phyloP scores from a whole-genome alignment of 805 yeast genomes.

The Candida nitratophila region DNA sequence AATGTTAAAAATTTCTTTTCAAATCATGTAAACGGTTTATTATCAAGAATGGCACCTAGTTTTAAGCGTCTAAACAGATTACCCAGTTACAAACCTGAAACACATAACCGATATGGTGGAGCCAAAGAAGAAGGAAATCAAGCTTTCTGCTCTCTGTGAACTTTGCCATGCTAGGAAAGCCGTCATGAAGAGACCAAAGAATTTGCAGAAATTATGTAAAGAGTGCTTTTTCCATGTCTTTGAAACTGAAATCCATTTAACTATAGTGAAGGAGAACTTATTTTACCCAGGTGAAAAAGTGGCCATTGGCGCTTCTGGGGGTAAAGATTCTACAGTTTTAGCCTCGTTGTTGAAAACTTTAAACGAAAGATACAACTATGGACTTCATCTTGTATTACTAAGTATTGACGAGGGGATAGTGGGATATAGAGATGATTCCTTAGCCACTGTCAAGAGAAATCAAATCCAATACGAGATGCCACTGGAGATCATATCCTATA shows the following conservation, averaged over 20 bases:
- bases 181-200: conserved; percentile 86
- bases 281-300: conserved; percentile 79
- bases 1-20: too few relatives aligned
- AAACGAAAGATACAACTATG: conserved; percentile 84
- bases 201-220: conserved; percentile 82
- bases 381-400: conserved; percentile 72
- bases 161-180: conserved; percentile 80
- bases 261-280: conserved; percentile 63
- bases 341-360: conserved; percentile 82
- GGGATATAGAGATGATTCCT: conserved; percentile 94
- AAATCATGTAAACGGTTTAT: too few relatives aligned
- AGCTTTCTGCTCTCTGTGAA: conserved; percentile 58
- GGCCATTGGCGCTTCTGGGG: conserved; percentile 98
- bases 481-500: conserved; percentile 56
- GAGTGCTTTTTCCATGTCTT: conserved; percentile 84
- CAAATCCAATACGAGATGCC: conserved; percentile 55
- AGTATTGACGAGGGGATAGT: conserved; percentile 95
- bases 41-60: too few relatives aligned
- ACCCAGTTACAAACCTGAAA: too few relatives aligned
- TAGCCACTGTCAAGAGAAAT: conserved; percentile 94
- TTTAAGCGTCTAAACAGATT: too few relatives aligned
- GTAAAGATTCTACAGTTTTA: conserved; percentile 93
- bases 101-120: not conserved
- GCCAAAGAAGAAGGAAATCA: conserved; percentile 19
- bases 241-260: conserved; percentile 92